Base-by-base conservation (phyloP, 768 basidiomycete genomes). In the Tephrocybe rancida region DNA sequence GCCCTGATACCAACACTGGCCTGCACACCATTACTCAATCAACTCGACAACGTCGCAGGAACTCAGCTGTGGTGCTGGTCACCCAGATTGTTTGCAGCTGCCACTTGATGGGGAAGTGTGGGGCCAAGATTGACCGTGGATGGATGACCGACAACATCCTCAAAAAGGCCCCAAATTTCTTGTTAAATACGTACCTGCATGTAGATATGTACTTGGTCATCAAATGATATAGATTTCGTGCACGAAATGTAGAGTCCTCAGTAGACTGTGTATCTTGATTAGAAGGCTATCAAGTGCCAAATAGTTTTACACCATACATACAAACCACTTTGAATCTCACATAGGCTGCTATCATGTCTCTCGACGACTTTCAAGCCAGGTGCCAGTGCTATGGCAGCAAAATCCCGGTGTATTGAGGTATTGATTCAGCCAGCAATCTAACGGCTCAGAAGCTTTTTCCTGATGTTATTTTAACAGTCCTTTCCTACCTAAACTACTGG, bases 11-110 rank as follows among this genome's bases (percentile, higher is more conserved):
- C n/a, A 19, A 39, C 22, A 50, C 25, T 16, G 52, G 55, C 0
- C 61, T 72, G 61, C 64, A 58, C 41, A 39, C 25, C 2, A 42
- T 70, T 8, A 49, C 58, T 5, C 57, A 52, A 2, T 67, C 66
- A 1, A 64, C 58, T 30, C 54, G 54, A 1, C 21, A 52, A 9
- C 56, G 58, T 26, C 56, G 54, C 1, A 58, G 59, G 2, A 50
- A 64, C 44, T 45, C 61, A 2, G 56, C 56, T 13, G 43, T 68
- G 6, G 56, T 64, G 24, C 54, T 54, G 9, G 39, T 61, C 2
- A 58, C 50, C 11, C 22, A 32, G 19, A 50, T 44, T 11, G 49
- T 22, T 22, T 44, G 37, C 32, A 22, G 54, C 60, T 64, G 63
- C 48, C 66, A 67, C 52, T 55, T 67, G 27, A 51, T 59, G 29